Evolutionary conservation across 352 stramenopile genomes (phyloP).

Genomic region (Pythium aquatile): DNA sequence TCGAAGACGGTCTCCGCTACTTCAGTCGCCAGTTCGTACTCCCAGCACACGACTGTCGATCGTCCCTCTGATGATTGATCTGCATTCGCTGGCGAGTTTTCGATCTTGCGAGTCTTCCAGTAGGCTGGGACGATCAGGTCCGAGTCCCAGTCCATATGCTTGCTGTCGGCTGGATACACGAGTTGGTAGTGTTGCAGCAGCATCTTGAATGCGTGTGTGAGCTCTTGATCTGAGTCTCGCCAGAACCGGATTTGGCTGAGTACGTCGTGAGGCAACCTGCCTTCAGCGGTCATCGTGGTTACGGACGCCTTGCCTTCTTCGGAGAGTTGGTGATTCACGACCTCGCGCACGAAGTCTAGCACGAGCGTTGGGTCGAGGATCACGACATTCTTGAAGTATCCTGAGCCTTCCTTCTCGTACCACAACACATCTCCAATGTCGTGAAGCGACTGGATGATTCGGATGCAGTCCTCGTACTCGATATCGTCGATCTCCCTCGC

Average conservation of each 20-base stretch:
- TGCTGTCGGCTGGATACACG: slow-evolving; percentile 20
- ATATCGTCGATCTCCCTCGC: slow-evolving; percentile 10
- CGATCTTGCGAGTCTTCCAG: slow-evolving; percentile 7
- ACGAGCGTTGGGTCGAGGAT: slow-evolving; percentile 27
- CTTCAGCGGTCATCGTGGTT: not conserved
- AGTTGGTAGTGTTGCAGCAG: slow-evolving; percentile 27
- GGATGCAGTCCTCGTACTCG: slow-evolving; percentile 6
- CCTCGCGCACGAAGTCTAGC: slow-evolving; percentile 17
- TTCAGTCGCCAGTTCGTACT: slow-evolving; percentile 29
- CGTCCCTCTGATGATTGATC: too few relatives aligned
- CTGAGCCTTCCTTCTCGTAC: slow-evolving; percentile 11
- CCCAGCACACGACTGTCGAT: slow-evolving; percentile 19
- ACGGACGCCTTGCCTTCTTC: not conserved
- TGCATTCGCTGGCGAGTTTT: not conserved
- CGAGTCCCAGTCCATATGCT: slow-evolving; percentile 20
- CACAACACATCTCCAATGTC: slow-evolving; percentile 24
- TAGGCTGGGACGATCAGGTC: slow-evolving; percentile 20
- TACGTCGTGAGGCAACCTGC: not conserved
- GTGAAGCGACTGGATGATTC: slow-evolving; percentile 14
- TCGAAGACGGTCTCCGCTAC: slow-evolving; percentile 33
- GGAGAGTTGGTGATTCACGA: not conserved
- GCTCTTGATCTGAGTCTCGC: slow-evolving; percentile 24
- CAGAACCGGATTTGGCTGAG: slow-evolving; percentile 1
- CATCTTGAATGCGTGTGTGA: slow-evolving; percentile 29
- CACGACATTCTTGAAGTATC: slow-evolving; percentile 1